phyloP scores from a whole-genome alignment of 2,329 filamentous ascomycete genomes.

The Cordyceps cicadae region DNA sequence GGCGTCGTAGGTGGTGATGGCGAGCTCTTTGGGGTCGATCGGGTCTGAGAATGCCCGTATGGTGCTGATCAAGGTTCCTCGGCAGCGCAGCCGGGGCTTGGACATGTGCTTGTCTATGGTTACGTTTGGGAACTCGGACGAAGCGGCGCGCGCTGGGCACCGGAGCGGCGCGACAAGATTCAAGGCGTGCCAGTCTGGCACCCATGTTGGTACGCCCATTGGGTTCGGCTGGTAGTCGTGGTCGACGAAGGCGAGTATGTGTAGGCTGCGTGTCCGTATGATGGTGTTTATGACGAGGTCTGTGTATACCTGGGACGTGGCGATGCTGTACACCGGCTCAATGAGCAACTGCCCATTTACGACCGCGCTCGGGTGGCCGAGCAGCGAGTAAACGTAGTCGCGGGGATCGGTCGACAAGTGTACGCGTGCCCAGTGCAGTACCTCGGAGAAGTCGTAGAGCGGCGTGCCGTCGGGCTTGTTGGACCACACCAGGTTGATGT shows the following conservation, averaged over 20 bases:
- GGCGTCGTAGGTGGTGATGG: not conserved
- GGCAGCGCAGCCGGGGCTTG: not conserved
- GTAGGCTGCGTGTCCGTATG: conserved; percentile 1
- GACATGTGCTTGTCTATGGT: not conserved
- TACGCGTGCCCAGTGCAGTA: conserved; percentile 10
- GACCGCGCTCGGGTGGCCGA: conserved; percentile 10
- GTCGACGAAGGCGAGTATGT: conserved; percentile 11
- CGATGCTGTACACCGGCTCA: conserved; percentile 1
- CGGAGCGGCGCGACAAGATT: conserved; percentile 8
- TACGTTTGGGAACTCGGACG: not conserved
- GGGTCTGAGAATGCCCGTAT: not conserved
- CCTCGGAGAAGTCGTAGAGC: conserved; percentile 8
- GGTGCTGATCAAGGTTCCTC: not conserved
- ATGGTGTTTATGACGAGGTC: conserved; percentile 3
- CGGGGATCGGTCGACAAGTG: conserved; percentile 10
- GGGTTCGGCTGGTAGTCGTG: conserved; percentile 4
- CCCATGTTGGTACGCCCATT: conserved; percentile 10
- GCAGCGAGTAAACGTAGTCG: conserved; percentile 11
- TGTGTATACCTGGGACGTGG: conserved; percentile 5
- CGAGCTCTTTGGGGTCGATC: conserved; percentile 10
- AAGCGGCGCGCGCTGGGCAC: conserved; percentile 2
- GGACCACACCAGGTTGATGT: conserved; percentile 13
- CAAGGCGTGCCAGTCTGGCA: conserved; percentile 11
- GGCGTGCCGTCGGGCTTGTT: conserved; percentile 3
- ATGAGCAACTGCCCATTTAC: not conserved